These are phyloP conservation scores for Musa acuminata DNA, from an alignment of 176 grass and related monocot species.

Conservation along the genomic window DNA sequence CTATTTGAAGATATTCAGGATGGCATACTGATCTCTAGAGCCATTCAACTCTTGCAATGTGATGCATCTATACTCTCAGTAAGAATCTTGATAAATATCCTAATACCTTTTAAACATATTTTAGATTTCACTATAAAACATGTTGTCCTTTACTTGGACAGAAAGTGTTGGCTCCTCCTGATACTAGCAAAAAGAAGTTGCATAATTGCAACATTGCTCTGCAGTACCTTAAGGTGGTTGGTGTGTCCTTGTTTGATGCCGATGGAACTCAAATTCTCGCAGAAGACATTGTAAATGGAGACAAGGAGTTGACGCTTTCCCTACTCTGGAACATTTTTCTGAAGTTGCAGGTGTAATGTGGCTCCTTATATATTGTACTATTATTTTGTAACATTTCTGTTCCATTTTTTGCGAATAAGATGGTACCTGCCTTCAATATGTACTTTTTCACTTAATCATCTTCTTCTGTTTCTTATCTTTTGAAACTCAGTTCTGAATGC, in stretches of 20 bases:
- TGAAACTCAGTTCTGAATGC: background rate
- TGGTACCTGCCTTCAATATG: background rate
- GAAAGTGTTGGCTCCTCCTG: conserved; percentile 45
- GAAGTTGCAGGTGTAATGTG: conserved; percentile 4
- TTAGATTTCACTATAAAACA: background rate
- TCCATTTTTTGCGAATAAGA: background rate
- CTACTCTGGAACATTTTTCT: conserved; percentile 53
- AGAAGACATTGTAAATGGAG: conserved; percentile 45
- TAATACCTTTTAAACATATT: conserved; percentile 4
- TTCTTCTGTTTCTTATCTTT: background rate
- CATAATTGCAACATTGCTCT: conserved; percentile 42
- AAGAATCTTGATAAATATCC: conserved; percentile 1
- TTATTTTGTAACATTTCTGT: background rate
- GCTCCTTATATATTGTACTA: background rate
- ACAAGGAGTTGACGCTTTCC: conserved; percentile 51
- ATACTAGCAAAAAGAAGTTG: conserved; percentile 53
- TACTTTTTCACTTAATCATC: background rate
- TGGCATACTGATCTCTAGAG: conserved; percentile 55
- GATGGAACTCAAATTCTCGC: conserved; percentile 40
- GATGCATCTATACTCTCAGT: conserved; percentile 47
- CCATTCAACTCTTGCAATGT: conserved; percentile 42
- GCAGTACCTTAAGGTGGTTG: conserved; percentile 35
- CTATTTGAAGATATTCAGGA: conserved; percentile 67
- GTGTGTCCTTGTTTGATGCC: conserved; percentile 33
- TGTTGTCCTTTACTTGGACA: conserved; percentile 8